These are phyloP conservation scores for Candida albicans DNA, from an alignment of 1,139 yeast species.

Conservation along the genomic window DNA sequence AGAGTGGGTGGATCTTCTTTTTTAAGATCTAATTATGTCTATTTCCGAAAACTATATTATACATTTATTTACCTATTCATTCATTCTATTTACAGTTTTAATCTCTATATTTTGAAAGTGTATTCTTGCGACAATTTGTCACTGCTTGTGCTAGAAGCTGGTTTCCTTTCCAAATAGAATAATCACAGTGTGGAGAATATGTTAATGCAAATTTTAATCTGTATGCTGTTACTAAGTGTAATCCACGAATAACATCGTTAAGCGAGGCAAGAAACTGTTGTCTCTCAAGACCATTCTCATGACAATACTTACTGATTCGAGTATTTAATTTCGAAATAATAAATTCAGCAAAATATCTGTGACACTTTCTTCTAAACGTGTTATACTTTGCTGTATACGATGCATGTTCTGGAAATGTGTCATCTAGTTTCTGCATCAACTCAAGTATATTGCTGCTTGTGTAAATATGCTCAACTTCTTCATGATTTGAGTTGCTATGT, in stretches of 20 bases:
- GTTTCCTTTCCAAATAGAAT: not conserved
- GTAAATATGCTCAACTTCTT: constrained; percentile 6
- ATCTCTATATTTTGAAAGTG: no score
- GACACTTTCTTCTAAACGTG: not conserved
- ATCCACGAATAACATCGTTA: not conserved
- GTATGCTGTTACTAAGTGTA: not conserved
- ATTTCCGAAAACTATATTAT: not conserved
- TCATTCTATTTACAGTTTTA: not conserved
- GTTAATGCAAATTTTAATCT: constrained; percentile 8
- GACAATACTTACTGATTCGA: constrained; percentile 1
- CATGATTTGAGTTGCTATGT: constrained; percentile 5
- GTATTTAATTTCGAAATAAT: not conserved
- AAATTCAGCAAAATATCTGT: not conserved
- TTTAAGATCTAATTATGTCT: not conserved
- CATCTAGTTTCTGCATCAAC: not conserved
- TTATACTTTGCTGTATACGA: not conserved
- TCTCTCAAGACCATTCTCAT: not conserved
- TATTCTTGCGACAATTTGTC: not conserved
- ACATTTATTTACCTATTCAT: no score
- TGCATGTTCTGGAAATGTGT: not conserved
- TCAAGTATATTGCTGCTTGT: not conserved
- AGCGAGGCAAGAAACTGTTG: not conserved
- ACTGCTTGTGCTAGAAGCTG: not conserved
- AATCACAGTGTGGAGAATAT: not conserved
- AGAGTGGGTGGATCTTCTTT: no score